Evolutionary conservation across 2,329 filamentous ascomycete species (phyloP), one percentile per base, ranked within the genome.

Genomic region (Endothia cerciana): DNA sequence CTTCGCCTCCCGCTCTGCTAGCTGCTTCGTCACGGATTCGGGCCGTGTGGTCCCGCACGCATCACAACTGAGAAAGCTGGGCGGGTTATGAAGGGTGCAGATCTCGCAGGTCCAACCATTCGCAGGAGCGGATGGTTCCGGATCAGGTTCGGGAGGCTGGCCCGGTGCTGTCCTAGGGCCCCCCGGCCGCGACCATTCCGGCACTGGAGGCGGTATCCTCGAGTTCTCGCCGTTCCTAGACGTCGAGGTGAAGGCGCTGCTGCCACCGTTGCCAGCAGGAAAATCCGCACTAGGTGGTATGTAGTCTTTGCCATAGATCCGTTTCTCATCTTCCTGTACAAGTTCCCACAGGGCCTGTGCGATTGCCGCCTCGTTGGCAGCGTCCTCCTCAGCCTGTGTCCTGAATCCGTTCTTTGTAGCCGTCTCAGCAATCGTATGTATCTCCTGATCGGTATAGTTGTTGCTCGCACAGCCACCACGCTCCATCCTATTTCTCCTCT

Each of bases 291-390:
- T 86, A 0, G 80, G 77, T 65, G 75, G 73, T 63, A 85, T 80
- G 72, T 88, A 84, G 19, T 78, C 82, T 63, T 79, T 77, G n/a
- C 87, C 86, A 69, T 87, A 85, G 71, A 82, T 83, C 47, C 73
- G 73, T 68, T 76, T 78, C 68, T 91, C 86, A 68, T 97, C 93
- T 74, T 97, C 89, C 73, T 96, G 91, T 33, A 95, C 90, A 22
- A 97, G 81, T 72, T 97, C 94, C 80, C 92, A 93, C 40, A 96
- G 81, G 0, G 93, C 93, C 73, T 94, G 88, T 62, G 93, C 88
- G 68, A 97, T 97, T 5, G 94, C 94, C 30, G 87, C 84, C 64
- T 97, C 92, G 72, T 97, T 96, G 3, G 93, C 94, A 71, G 93
- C 90, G 64, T 97, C 93, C 75, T 96, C 91, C 70, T 96, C 92